A percentile compares a stretch with the other conserved stretches of the same genome.
These are phyloP conservation scores for Raphanus sativus DNA, from an alignment of 345 rosid species.

Conservation along the genomic window DNA sequence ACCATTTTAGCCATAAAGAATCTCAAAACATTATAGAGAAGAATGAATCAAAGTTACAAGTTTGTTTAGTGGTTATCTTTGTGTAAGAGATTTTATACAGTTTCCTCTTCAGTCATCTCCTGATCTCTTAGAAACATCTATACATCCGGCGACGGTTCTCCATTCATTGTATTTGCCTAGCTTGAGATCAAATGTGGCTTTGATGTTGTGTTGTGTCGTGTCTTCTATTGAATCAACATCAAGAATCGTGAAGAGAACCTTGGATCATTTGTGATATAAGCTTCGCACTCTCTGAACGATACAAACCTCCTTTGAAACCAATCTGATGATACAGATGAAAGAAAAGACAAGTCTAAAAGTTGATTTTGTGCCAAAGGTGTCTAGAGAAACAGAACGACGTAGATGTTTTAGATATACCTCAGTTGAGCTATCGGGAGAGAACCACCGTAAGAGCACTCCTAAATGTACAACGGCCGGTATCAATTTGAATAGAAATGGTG, in stretches of 20 bases:
- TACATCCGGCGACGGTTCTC: conserved; percentile 29
- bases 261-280: conserved; percentile 78
- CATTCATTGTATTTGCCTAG: conserved; percentile 16
- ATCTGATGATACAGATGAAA: conserved; percentile 62
- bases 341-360: conserved; percentile 11
- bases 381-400: neutral
- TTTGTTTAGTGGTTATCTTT: conserved; percentile 30
- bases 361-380: conserved; percentile 5
- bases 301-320: conserved; percentile 83
- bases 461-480: conserved; percentile 91
- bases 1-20: conserved; percentile 21
- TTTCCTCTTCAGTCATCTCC: conserved; percentile 25
- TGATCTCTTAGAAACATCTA: conserved; percentile 25
- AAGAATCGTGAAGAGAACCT: conserved; percentile 85
- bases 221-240: conserved; percentile 29
- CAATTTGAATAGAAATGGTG: conserved; percentile 93
- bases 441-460: conserved; percentile 91
- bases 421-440: conserved; percentile 62
- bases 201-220: conserved; percentile 1
- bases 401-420: conserved; percentile 55
- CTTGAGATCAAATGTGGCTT: conserved; percentile 33
- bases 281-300: conserved; percentile 86
- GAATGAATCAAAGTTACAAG: conserved; percentile 29
- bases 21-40: conserved; percentile 3
- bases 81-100: conserved; percentile 34